Evolutionary conservation across 2,329 filamentous ascomycete species (phyloP), one percentile per base, ranked within the genome.

Genomic region (Venturia carpophila): DNA sequence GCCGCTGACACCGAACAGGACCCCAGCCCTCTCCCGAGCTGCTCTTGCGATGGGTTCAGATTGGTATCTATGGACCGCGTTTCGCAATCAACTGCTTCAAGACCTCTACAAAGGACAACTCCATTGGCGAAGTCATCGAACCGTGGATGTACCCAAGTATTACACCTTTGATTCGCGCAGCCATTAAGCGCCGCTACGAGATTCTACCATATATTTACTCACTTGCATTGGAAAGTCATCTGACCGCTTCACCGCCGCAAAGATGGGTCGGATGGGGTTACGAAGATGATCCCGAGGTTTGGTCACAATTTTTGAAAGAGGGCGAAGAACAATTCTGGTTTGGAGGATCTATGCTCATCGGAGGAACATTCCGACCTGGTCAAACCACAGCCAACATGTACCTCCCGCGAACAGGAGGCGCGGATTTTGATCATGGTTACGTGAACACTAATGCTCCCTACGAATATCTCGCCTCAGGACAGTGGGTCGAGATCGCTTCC

Each of bases 11-110:
- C 21, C 91, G 91, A 69, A 87, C 90, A 76, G 87, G 87, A 1
- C 87, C 87, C 0, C 87, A 90, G 70, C 88, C 88, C 0, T 82
- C 82, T 0, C 86, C 88, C 0, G 88, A 91, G 70, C 80, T 90
- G 1, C 80, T 91, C 0, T 82, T 90, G 2, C 84, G 88, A 39
- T 91, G 88, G 88, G 80, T 90, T 15, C 88, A 91, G 71, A 80
- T 89, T 1, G 88, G 87, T 6, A 83, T 86, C 67, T 83, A 90
- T 75, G 87, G 86, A 1, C 82, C 85, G 0, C 84, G 88, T 0
- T 90, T 91, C 69, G 86, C 88, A 13, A 90, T 90, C 77, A 91
- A 91, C 74, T 91, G 88, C 74, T 90, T 87, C 82, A 91, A 91
- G 76, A 91, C 88, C 0, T 83, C 82, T 0, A 80, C 83, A 0